Conservation (phyloP, 2,329 filamentous ascomycete genomes). For the Penicillium hordei region DNA sequence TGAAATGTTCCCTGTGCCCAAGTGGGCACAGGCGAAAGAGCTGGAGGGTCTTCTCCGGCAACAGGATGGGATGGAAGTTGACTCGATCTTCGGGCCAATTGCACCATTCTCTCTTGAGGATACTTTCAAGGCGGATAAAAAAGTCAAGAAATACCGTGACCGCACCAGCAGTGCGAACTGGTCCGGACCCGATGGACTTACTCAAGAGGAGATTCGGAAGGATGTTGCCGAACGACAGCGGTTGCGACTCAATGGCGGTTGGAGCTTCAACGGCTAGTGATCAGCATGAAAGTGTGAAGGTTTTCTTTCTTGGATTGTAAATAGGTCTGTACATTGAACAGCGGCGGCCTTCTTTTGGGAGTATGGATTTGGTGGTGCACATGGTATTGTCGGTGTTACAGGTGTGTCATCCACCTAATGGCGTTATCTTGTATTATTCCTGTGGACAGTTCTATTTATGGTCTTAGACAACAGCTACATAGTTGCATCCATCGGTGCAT, state of each 20-base stretch:
- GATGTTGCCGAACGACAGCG: constrained; percentile 78
- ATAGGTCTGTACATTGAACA: constrained; percentile 10
- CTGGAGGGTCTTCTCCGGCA: constrained; percentile 71
- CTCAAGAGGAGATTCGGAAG: constrained; percentile 79
- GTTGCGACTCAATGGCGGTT: constrained; percentile 78
- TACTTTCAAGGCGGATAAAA: constrained; percentile 87
- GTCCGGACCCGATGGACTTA: constrained; percentile 77
- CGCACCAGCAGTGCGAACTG: constrained; percentile 95
- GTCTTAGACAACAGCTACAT: constrained; percentile 17
- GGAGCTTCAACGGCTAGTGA: constrained; percentile 59
- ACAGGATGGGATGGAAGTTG: constrained; percentile 72
- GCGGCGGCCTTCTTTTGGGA: constrained; percentile 3
- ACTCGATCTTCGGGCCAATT: constrained; percentile 90
- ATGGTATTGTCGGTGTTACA: constrained; percentile 14
- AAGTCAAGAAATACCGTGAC: constrained; percentile 83
- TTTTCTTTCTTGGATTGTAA: constrained; percentile 4
- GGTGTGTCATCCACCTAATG: constrained; percentile 8
- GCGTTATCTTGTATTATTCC: constrained; percentile 18
- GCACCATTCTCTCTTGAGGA: constrained; percentile 91
- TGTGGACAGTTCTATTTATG: background rate
- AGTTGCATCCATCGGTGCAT: constrained; percentile 19
- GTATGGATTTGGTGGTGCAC: background rate
- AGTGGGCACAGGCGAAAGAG: constrained; percentile 87
- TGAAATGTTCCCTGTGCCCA: constrained; percentile 64
- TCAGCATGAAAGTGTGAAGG: background rate